phyloP scores from a whole-genome alignment of 73 alveolate species.

The Breviolum minutum region DNA sequence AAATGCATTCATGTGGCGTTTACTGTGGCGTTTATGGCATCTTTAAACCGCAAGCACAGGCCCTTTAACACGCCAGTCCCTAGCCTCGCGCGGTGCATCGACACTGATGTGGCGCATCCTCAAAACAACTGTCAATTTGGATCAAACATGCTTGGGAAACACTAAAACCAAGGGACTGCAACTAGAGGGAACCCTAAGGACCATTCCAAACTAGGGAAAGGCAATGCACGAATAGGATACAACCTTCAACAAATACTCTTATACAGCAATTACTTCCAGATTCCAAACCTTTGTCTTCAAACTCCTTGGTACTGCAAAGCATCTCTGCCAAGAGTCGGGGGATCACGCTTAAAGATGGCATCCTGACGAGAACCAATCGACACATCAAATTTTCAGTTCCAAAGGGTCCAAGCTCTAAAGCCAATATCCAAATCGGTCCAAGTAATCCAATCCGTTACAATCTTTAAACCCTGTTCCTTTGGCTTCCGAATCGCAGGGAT shows the following conservation, averaged over 20 bases:
- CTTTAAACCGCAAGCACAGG: too few species aligned
- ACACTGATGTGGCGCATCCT: slow-evolving; percentile 54
- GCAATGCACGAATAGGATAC: too few species aligned
- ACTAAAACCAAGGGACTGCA: not conserved
- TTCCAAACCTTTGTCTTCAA: too few species aligned
- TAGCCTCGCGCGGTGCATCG: slow-evolving; percentile 29
- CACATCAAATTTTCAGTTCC: not conserved
- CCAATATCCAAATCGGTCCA: not conserved
- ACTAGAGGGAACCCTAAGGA: not conserved
- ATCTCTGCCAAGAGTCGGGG: not conserved
- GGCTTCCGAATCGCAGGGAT: too few species aligned
- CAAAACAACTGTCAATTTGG: not conserved
- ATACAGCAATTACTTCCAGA: not conserved
- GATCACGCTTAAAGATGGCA: slow-evolving; percentile 43
- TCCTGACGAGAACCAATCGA: not conserved
- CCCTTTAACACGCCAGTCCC: not conserved
- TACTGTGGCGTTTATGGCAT: too few species aligned
- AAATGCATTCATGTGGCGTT: too few species aligned
- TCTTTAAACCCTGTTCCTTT: not conserved
- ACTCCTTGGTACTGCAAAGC: too few species aligned
- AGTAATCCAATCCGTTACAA: not conserved
- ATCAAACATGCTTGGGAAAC: not conserved
- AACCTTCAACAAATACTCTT: not conserved
- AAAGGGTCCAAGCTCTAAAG: too few species aligned
- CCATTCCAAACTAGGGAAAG: too few species aligned